These are phyloP conservation scores for Entelexis sorbosivorans DNA, from an alignment of 1,139 yeast species.

Conservation along the genomic window DNA sequence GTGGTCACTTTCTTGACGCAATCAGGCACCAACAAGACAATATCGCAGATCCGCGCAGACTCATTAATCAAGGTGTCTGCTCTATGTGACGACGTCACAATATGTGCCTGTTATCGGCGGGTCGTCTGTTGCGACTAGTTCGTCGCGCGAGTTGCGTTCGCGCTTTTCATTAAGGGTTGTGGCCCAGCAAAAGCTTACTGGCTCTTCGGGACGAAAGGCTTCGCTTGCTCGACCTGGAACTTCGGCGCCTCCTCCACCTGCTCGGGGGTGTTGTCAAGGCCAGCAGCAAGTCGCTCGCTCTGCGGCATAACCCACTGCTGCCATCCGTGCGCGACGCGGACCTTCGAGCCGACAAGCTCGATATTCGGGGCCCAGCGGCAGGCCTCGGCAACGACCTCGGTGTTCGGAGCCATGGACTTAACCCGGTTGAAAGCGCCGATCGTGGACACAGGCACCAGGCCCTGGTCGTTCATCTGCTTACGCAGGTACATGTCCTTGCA, in stretches of 20 bases:
- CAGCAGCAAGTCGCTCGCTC: constrained; percentile 38
- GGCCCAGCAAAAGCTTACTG: background rate
- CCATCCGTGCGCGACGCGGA: constrained; percentile 38
- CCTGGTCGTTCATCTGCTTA: constrained; percentile 66
- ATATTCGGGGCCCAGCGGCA: constrained; percentile 35
- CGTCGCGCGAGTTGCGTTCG: background rate
- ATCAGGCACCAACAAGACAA: background rate
- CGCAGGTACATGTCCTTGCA: constrained; percentile 70
- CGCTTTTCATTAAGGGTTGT: background rate
- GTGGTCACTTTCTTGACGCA: background rate
- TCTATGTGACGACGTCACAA: background rate
- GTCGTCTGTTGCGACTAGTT: background rate
- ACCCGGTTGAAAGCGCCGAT: constrained; percentile 68
- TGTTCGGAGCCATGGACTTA: constrained; percentile 46
- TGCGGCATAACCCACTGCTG: constrained; percentile 42
- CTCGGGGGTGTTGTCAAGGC: constrained; percentile 30
- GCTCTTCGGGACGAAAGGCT: constrained; percentile 32
- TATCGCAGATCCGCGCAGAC: background rate
- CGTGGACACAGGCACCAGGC: constrained; percentile 55
- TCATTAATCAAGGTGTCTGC: background rate
- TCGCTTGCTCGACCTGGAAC: constrained; percentile 33
- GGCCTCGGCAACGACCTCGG: constrained; percentile 39
- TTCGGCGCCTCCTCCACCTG: constrained; percentile 25
- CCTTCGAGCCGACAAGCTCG: constrained; percentile 39
- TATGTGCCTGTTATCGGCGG: background rate